Base-by-base conservation (phyloP, 2,329 filamentous ascomycete genomes). In the Colletotrichum tamarilloi region DNA sequence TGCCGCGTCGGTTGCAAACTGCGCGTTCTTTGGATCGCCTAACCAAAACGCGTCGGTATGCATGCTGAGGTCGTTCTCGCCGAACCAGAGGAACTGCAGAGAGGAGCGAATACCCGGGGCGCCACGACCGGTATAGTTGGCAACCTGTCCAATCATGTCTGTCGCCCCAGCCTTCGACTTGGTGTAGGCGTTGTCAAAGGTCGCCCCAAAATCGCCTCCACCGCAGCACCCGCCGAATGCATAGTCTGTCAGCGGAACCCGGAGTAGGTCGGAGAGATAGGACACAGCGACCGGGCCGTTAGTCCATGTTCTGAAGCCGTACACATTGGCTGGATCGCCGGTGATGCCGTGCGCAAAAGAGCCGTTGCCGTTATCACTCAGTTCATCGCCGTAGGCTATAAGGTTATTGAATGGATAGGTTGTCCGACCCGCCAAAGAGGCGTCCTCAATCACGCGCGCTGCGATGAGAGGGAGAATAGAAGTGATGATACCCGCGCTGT, bases 201-300 rank as follows among this genome's bases (percentile, higher is more conserved):
- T 68, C 19, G 65, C 65, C 57, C 65, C 65, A 19, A 68, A 62
- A 7, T 46, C 60, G 57, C 65, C 57, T 7, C 65, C 57, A 19
- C 65, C 65, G 28, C 65, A 68, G 46, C 65, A 68, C 35, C 67
- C 5, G 58, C 42, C 42, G 19, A 46, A 46, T n/a, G 42, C 42
- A n/a, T 46, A 46, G 42, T 46, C 42, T 19, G 42, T 28, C 57
- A 68, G 16, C 6, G 65, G 65, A 16, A 68, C 28, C 4, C 22
- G 24, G 58, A 64, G 26, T 12, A 68, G 67, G n/a, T 68, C 59
- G 35, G 67, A 59, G 35, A 68, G 67, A 22, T 68, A 68, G 12
- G 65, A 68, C 5, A 68, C 57, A 24, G 65, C 65, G 22, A 68
- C 57, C 28, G 57, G 65, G 30, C 65, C 65, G 24, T 68, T 68